A percentile compares a stretch with the other conserved stretches of the same genome.
Conservation (phyloP, 2,329 filamentous ascomycete species). For the Biscogniauxia sp. region DNA sequence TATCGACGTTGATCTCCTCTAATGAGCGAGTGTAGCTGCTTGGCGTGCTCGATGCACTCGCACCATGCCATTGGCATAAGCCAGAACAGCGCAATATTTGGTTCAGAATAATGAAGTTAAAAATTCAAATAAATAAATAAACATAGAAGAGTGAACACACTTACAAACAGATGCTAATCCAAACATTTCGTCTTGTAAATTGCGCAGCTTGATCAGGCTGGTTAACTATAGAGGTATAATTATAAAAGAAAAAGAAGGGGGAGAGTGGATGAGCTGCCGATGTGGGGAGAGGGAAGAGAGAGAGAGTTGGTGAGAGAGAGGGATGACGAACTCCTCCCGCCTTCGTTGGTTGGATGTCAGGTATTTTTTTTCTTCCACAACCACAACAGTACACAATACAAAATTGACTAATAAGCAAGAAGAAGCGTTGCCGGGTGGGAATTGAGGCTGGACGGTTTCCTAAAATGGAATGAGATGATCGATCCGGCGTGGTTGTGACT, state of each 20-base stretch:
- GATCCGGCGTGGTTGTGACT: neutral
- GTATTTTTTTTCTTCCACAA: neutral
- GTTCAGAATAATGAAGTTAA: too few relatives aligned
- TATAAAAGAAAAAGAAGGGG: too few relatives aligned
- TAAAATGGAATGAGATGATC: neutral
- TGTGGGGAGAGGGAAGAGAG: too few relatives aligned
- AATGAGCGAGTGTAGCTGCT: neutral
- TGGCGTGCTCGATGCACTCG: neutral
- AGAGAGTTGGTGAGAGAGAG: neutral
- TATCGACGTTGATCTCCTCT: neutral
- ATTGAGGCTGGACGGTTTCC: neutral
- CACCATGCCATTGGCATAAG: slow-evolving; percentile 2
- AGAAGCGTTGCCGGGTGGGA: neutral
- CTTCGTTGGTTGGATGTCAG: neutral
- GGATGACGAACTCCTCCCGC: slow-evolving; percentile 10
- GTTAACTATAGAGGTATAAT: too few relatives aligned
- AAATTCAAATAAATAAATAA: too few relatives aligned
- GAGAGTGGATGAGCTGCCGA: too few relatives aligned
- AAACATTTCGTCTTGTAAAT: too few relatives aligned
- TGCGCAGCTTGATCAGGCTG: too few relatives aligned
- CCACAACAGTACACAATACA: neutral
- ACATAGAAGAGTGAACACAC: too few relatives aligned
- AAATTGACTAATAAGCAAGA: neutral
- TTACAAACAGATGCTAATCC: too few relatives aligned
- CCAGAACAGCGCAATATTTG: neutral